Percentiles rank a stretch among this genome's conserved stretches.
Conservation (phyloP, 192 early-diverging fungal genomes). For the Coemansia sp. region DNA sequence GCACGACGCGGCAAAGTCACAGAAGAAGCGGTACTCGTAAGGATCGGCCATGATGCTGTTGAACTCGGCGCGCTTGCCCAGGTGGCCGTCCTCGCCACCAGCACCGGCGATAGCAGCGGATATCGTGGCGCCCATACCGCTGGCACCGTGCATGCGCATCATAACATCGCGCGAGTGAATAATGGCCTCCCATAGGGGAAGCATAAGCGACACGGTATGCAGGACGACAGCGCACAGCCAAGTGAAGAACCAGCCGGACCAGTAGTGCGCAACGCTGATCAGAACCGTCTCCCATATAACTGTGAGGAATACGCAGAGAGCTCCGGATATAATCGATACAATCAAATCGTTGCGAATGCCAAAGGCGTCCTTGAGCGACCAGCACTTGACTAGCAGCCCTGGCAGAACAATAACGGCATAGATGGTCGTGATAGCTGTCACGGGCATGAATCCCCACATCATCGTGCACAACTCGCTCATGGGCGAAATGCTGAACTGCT, state of each 20-base stretch:
- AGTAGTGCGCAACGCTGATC: slow-evolving; percentile 8
- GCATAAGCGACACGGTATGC: slow-evolving; percentile 24
- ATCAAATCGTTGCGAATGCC: slow-evolving; percentile 47
- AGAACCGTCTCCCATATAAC: slow-evolving; percentile 36
- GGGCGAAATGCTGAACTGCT: slow-evolving; percentile 36
- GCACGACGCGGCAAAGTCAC: slow-evolving; percentile 50
- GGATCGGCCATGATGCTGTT: slow-evolving; percentile 36
- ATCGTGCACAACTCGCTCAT: slow-evolving; percentile 22
- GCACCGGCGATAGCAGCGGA: slow-evolving; percentile 32
- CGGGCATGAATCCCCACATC: slow-evolving; percentile 38
- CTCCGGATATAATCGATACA: slow-evolving; percentile 23
- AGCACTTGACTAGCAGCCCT: slow-evolving; percentile 25
- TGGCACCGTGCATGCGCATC: slow-evolving; percentile 38
- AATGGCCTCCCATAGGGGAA: slow-evolving; percentile 34
- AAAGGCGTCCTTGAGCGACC: slow-evolving; percentile 40
- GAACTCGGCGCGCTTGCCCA: slow-evolving; percentile 37
- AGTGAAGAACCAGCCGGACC: slow-evolving; percentile 45
- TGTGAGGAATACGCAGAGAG: slow-evolving; percentile 14
- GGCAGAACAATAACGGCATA: slow-evolving; percentile 30
- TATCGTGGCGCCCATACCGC: slow-evolving; percentile 23
- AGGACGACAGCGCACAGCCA: slow-evolving; percentile 27
- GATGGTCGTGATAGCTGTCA: background rate
- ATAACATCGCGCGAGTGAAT: slow-evolving; percentile 40
- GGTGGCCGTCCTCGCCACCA: slow-evolving; percentile 14
- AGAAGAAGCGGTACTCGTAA: slow-evolving; percentile 46